Percentiles rank a stretch among this genome's conserved stretches.
Conservation (phyloP, 2,329 filamentous ascomycete genomes). For the Penicillium sp. region DNA sequence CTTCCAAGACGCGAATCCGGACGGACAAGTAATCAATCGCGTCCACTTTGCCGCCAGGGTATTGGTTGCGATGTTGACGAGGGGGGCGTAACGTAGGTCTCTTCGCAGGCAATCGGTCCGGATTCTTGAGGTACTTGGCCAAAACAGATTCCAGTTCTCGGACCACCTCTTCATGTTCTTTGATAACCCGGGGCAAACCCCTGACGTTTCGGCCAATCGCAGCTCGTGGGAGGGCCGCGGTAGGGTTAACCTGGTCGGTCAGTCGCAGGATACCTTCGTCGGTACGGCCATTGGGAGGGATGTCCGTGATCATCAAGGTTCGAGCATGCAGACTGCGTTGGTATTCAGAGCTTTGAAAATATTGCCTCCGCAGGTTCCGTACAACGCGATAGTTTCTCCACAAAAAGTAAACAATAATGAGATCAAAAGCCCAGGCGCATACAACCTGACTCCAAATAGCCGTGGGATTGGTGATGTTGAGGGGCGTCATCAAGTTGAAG, state of each 20-base stretch:
- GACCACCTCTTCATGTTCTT: constrained; percentile 71
- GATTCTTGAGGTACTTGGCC: constrained; percentile 84
- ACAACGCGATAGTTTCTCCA: constrained; percentile 85
- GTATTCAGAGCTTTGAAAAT: constrained; percentile 80
- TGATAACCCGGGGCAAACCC: constrained; percentile 73
- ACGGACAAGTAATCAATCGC: constrained; percentile 87
- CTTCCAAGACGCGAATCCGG: constrained; percentile 72
- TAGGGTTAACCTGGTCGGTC: constrained; percentile 69
- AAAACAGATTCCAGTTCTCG: constrained; percentile 72
- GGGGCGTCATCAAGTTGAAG: constrained; percentile 44
- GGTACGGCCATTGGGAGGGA: constrained; percentile 64
- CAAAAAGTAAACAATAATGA: constrained; percentile 68
- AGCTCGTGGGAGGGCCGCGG: constrained; percentile 67
- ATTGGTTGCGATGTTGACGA: constrained; percentile 65
- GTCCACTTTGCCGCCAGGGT: constrained; percentile 67
- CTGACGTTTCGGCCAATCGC: constrained; percentile 87
- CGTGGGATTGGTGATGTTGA: constrained; percentile 37
- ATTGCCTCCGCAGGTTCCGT: constrained; percentile 60
- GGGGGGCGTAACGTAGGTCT: constrained; percentile 72
- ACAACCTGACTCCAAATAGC: constrained; percentile 53
- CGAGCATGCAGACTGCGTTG: constrained; percentile 73
- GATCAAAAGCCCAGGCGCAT: constrained; percentile 57
- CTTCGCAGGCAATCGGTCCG: constrained; percentile 64
- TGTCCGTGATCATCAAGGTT: constrained; percentile 64
- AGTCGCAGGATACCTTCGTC: constrained; percentile 83